Conservation (phyloP, 2,329 filamentous ascomycete species). For the Metarhizium guizhouense region DNA sequence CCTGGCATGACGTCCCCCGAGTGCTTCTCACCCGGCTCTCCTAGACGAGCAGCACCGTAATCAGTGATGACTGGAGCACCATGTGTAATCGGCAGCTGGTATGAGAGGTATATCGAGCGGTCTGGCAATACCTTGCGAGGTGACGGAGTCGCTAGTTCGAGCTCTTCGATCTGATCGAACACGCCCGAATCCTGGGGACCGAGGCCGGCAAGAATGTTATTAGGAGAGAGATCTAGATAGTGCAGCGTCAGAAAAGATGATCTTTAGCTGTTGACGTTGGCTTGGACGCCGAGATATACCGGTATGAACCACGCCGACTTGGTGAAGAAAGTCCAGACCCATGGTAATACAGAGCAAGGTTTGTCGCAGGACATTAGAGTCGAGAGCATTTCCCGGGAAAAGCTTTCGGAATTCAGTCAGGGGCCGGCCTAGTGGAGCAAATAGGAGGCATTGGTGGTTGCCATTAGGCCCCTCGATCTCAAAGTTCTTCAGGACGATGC, state of each 20-base stretch:
- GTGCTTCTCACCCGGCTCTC: constrained; percentile 9
- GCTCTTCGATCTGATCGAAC: constrained; percentile 9
- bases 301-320: constrained; percentile 12
- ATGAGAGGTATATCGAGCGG: constrained; percentile 19
- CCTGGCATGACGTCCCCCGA: constrained; percentile 23
- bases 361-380: constrained; percentile 15
- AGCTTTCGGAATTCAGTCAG: constrained; percentile 14
- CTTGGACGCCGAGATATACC: constrained; percentile 1
- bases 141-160: constrained; percentile 9
- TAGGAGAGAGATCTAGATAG: constrained; percentile 15
- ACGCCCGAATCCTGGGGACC: constrained; percentile 8
- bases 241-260: too few species aligned
- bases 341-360: constrained; percentile 11
- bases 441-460: constrained; percentile 14
- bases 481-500: background rate
- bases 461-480: constrained; percentile 9
- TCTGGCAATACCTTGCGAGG: constrained; percentile 18
- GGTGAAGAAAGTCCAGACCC: constrained; percentile 13
- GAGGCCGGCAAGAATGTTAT: constrained; percentile 16
- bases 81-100: constrained; percentile 14
- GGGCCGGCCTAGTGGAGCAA: constrained; percentile 10
- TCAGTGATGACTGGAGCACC: constrained; percentile 18
- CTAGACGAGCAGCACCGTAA: constrained; percentile 20
- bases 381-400: constrained; percentile 14
- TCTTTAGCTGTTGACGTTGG: too few species aligned